Evolutionary conservation across 2,329 filamentous ascomycete genomes (phyloP), one percentile per base, ranked within the genome.

Genomic region (Allantophomopsis lycopodina): DNA sequence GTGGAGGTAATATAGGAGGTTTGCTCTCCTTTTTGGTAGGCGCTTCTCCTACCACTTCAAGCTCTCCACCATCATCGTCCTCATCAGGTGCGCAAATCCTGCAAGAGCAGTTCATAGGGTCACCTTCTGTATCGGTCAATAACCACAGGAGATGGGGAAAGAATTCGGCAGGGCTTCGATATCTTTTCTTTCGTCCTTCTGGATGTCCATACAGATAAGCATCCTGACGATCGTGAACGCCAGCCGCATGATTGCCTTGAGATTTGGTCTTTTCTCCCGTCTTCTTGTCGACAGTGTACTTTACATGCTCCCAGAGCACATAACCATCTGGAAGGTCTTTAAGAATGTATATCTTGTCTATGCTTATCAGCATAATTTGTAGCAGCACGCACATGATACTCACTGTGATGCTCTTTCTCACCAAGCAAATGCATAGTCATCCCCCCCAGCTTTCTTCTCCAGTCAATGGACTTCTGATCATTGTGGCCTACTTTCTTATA

Each of bases 201-300:
- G 71, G 72, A 49, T 76, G 71, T 15, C 73, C 73, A 50, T 76
- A 76, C 5, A 77, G 60, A 46, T 76, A 76, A 23, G 69, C 69
- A 50, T 77, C 73, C 47, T 73, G 68, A 40, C 71, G 58, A 49
- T 73, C 68, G 44, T 66, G 68, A 10, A 61, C 64, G 28, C 65
- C 68, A 63, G 52, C 61, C 57, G 46, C 47, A 23, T 52, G 54
- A 38, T 50, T 54, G 34, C 63, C 60, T 44, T 69, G 66, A 21
- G 63, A 51, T 16, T 50, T 55, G 44, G 60, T 58, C 31, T 57
- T 58, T 2, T 48, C 48, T 13, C 48, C 46, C 37, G 65, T 61
- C 33, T 61, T 61, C 36, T 66, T 60, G 13, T 57, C 56, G 17
- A 50, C 57, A 23, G 57, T 60, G 44, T 68, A 71, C 50, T 71